Evolutionary conservation across 495 filamentous ascomycete species (phyloP), one percentile per base, ranked within the genome.

Genomic region (Penicillium salamii): DNA sequence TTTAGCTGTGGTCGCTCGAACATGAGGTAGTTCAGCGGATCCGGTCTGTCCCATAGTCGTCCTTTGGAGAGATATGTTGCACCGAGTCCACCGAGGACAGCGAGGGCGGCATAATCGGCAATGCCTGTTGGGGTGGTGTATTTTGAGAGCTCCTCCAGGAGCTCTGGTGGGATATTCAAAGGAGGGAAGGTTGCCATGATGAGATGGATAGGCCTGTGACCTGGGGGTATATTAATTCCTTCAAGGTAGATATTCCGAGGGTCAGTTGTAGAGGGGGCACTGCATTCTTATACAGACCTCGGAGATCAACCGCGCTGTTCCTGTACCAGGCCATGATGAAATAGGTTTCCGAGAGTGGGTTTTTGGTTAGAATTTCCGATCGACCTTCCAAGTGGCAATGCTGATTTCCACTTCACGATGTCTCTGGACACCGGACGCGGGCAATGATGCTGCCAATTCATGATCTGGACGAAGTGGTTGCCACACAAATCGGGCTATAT

Each of bases 1-100:
- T 68, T 68, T n/a, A 68, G 42, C 47, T 71, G 68, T 2, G 66
- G 68, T 15, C 62, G 55, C 28, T 71, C 64, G 33, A 57, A 71
- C 19, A 38, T 42, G 13, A 66, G 54, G 31, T 68, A 46, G 9
- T 50, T 32, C 21, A 63, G 63, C 19, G 68, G 68, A 20, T 69
- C 66, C 15, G 64, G 61, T 32, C 58, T 46, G 38, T 69, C 68
- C 68, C 68, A 71, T 32, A 71, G 54, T 28, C 62, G 49, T 2
- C 68, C 68, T 5, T 62, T 59, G 8, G 64, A 62, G 11, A 71
- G 54, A 21, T 59, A 66, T 26, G 54, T 58, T 9, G 54, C 65
- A n/a, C 49, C 53, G 18, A 54, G 49, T 12, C 59, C 50, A 19
- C 55, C 59, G 23, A 70, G 49, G 20, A 68, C 33, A 2, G 60